phyloP scores from a whole-genome alignment of 202 grass and related monocot genomes.

The Dendrocalamus latiflorus region DNA sequence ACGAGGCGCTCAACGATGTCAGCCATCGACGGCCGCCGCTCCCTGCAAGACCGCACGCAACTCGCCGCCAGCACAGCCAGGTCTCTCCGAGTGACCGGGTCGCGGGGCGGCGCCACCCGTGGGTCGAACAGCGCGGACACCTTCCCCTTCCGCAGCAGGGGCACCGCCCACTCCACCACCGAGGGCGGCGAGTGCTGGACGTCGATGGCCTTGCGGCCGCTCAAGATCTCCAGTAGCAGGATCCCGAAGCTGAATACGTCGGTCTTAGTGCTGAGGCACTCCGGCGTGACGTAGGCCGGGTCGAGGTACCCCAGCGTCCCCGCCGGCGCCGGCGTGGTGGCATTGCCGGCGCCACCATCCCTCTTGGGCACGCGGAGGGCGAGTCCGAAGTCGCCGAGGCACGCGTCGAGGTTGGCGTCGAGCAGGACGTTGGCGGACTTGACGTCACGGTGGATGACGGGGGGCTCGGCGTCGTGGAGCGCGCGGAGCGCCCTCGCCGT shows the following conservation, averaged over 20 bases:
- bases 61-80: constrained; percentile 71
- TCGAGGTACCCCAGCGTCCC: constrained; percentile 95
- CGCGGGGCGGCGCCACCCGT: constrained; percentile 50
- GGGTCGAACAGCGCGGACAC: constrained; percentile 70
- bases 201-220: constrained; percentile 92
- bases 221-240: constrained; percentile 96
- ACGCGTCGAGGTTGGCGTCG: constrained; percentile 76
- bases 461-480: constrained; percentile 66
- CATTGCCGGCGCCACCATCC: background rate
- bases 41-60: constrained; percentile 76
- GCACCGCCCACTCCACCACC: constrained; percentile 94
- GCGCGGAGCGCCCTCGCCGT: constrained; percentile 64
- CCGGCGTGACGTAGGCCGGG: constrained; percentile 88
- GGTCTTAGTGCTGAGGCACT: constrained; percentile 97
- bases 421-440: constrained; percentile 92
- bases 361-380: constrained; percentile 47
- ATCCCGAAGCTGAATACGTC: constrained; percentile 99
- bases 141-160: constrained; percentile 74
- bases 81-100: constrained; percentile 49
- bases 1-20: constrained; percentile 68
- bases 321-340: constrained; percentile 45
- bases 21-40: constrained; percentile 72
- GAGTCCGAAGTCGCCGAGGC: constrained; percentile 90
- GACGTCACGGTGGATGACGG: constrained; percentile 89
- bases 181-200: constrained; percentile 87